Base-by-base conservation (phyloP, 176 grass and related monocot genomes). In the Oryza nivara region DNA sequence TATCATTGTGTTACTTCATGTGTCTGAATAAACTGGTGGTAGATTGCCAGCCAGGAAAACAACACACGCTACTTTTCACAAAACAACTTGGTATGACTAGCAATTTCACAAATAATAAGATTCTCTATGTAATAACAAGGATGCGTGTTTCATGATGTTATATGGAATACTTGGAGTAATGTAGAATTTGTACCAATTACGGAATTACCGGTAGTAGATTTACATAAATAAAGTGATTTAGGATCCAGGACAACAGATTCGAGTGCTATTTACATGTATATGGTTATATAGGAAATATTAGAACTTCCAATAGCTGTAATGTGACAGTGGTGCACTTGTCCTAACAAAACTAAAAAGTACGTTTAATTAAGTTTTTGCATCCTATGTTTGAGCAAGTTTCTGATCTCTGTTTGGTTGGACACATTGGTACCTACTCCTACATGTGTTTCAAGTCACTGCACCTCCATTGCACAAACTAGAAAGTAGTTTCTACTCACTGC, bases 401-500 rank as follows among this genome's bases (percentile, higher is more conserved):
- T 25, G 2, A 13, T 19, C 30, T 17, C 19, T 72, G 17, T 49
- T 68, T 69, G 52, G 15, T 68, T 69, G 52, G 15, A 43, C 1
- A 44, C 25, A n/a, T 9, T 23, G 7, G 1, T 46, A 68, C 8
- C 54, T 67, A 34, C 67, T 56, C 8, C 54, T 67, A 23, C 67
- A 75, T 47, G 25, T 81, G 36, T 11, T 48, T 48, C 36, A 75
- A 84, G 41, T 75, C 13, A 23, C 7, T 7, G 48, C 63, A 64
- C 72, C 68, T 84, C 13, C 35, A 73, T 74, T 72, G 69, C 63
- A 41, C 7, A 45, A 26, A 43, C 69, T 73, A 67, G 7, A 35
- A 78, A 65, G 35, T 73, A 78, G 43, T 44, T 88, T 56, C 16
- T 44, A 46, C 67, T 16, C 44, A 49, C 16, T 80, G 34, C 22